Conservation (phyloP, 192 early-diverging fungal species). For the Coemansia sp. region DNA sequence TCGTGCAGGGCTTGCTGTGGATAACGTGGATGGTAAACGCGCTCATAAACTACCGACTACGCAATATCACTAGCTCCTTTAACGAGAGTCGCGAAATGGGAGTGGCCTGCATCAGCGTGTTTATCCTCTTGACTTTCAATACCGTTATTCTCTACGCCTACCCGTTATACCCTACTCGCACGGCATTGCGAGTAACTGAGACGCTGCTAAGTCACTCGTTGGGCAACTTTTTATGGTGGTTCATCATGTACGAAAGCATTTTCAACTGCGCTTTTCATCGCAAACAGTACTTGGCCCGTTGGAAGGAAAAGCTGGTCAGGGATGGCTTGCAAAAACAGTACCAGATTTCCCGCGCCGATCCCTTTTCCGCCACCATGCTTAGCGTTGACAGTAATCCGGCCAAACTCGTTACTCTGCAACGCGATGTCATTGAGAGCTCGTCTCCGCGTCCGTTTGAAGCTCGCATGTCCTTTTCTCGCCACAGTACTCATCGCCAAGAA, state of each 20-base stretch:
- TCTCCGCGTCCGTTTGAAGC: conserved; percentile 16
- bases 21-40: conserved; percentile 37
- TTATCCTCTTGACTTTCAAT: conserved; percentile 39
- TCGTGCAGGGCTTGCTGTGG: conserved; percentile 43
- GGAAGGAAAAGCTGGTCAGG: conserved; percentile 43
- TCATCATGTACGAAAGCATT: conserved; percentile 48
- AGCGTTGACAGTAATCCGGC: conserved; percentile 18
- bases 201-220: conserved; percentile 25
- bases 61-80: conserved; percentile 50
- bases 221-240: conserved; percentile 51
- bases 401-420: conserved; percentile 26
- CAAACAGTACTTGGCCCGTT: conserved; percentile 23
- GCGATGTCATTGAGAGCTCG: conserved; percentile 15
- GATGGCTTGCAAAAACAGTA: conserved; percentile 50
- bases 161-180: conserved; percentile 32
- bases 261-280: conserved; percentile 39
- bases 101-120: conserved; percentile 35
- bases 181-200: conserved; percentile 15
- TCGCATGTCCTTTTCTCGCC: conserved; percentile 32
- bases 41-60: conserved; percentile 32
- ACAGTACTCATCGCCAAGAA: conserved; percentile 5
- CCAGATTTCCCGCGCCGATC: conserved; percentile 40
- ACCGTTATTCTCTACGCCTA: conserved; percentile 35
- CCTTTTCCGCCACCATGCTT: conserved; percentile 33
- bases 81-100: conserved; percentile 46